Conservation (phyloP, 2,329 filamentous ascomycete genomes). For the Cladosporium sp. region DNA sequence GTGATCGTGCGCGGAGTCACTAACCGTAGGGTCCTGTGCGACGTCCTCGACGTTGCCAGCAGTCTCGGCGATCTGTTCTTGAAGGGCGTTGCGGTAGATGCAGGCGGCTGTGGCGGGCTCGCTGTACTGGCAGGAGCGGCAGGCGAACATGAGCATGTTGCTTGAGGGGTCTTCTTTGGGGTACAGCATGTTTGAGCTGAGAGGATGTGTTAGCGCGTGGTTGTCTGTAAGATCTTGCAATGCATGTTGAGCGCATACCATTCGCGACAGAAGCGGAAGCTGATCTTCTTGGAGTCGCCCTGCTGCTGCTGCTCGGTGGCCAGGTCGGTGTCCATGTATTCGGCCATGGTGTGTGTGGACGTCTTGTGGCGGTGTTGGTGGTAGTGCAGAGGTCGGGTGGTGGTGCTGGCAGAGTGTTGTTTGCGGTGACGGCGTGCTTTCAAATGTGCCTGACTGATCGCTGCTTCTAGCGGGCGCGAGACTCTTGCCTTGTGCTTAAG, state of each 20-base stretch:
- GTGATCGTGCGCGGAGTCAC: constrained; percentile 44
- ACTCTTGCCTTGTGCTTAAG: not conserved
- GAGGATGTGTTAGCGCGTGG: constrained; percentile 10
- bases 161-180: constrained; percentile 87
- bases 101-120: constrained; percentile 83
- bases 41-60: constrained; percentile 97
- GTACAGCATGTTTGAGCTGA: constrained; percentile 91
- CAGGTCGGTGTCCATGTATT: constrained; percentile 11
- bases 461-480: not conserved
- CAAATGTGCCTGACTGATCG: not conserved
- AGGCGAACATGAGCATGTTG: constrained; percentile 87
- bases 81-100: constrained; percentile 92
- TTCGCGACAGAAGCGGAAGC: constrained; percentile 96
- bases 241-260: constrained; percentile 52
- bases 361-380: not conserved
- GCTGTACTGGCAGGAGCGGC: constrained; percentile 89
- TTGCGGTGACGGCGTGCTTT: not conserved
- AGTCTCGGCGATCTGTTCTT: constrained; percentile 87
- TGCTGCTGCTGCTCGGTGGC: constrained; percentile 22
- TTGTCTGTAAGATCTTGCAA: not conserved
- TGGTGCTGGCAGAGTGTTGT: not conserved
- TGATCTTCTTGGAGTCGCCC: constrained; percentile 67
- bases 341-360: constrained; percentile 8
- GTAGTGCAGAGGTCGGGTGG: not conserved
- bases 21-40: constrained; percentile 95